Evolutionary conservation across 148 eudicot genomes (phyloP).

Genomic region (Pharnaceum exiguum): DNA sequence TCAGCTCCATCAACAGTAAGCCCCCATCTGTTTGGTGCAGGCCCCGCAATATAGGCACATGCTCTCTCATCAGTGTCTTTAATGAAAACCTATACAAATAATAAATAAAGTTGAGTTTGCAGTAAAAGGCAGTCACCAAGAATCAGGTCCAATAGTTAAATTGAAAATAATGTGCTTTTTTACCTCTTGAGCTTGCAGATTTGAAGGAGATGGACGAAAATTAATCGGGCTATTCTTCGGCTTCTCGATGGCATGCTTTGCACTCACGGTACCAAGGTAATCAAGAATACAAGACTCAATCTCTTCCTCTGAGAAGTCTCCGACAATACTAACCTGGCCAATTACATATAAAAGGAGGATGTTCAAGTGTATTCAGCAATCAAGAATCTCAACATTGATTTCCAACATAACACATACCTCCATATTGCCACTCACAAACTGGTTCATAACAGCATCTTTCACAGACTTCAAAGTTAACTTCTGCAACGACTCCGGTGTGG

Average conservation of each 20-base stretch:
- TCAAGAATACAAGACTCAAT: conserved; percentile 94
- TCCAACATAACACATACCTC: conserved; percentile 47
- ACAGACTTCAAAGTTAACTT: conserved; percentile 66
- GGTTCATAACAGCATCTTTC: conserved; percentile 90
- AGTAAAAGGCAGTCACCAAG: too few species aligned
- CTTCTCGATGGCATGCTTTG: conserved; percentile 38
- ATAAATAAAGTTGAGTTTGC: not conserved
- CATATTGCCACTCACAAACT: conserved; percentile 84
- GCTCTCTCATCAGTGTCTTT: conserved; percentile 99
- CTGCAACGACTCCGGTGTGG: conserved; percentile 85
- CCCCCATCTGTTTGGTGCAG: conserved; percentile 99
- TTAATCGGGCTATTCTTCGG: conserved; percentile 42
- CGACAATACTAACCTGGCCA: conserved; percentile 86
- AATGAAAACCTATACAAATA: conserved; percentile 56
- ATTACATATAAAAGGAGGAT: not conserved
- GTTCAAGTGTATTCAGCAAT: not conserved
- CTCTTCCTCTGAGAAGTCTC: conserved; percentile 94
- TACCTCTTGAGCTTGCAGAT: conserved; percentile 85
- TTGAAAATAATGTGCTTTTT: too few species aligned
- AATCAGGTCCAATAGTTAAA: too few species aligned
- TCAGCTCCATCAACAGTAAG: conserved; percentile 64
- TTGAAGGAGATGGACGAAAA: conserved; percentile 69
- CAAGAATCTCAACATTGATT: not conserved
- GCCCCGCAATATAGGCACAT: conserved; percentile 98
- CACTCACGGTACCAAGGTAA: conserved; percentile 84